Evolutionary conservation across 768 basidiomycete species (phyloP), one percentile per base, ranked within the genome.

Genomic region (Podaxis mareebaensis): DNA sequence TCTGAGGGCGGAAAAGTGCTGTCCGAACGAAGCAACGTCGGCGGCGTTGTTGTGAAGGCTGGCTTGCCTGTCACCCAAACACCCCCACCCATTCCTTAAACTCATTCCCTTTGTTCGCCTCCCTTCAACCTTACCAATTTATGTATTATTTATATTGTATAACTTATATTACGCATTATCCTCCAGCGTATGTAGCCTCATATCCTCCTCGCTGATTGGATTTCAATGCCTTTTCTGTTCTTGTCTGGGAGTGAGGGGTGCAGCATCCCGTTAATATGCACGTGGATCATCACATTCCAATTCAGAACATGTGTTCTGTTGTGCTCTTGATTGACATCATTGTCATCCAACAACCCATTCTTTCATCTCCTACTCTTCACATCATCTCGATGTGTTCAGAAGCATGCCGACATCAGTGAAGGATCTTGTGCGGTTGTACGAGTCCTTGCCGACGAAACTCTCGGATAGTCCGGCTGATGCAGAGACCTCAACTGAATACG

Each of bases 391-490:
- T 62, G 73, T 54, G 46, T 39, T 49, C 44, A 38, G 66, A 53
- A 55, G 58, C 46, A 63, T 40, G 30, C 56, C 54, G n/a, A 77
- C 76, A 74, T 62, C 72, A 36, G 73, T 76, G 56, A 75, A 77
- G 70, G 75, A 77, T 42, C 71, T 77, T 53, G 69, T 75, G 59
- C 68, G 73, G 36, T 67, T 69, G 48, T 77, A 73, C 63, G 77
- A 79, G 62, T 65, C 70, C 36, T 61, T 39, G n/a, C 53, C 58
- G 4, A 40, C 24, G 49, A n/a, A 38, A 33, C 26, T 4, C 30
- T 55, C n/a, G 6, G n/a, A 30, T 42, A 2, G 26, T 52, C 12
- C 22, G 33, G 58, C 15, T 3, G 33, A 22, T 44, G 42, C 20
- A 38, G 53, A 12, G 44, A 24, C 8, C 11, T 0, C 52, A 2